A percentile compares a stretch with the other conserved stretches of the same genome.
Conservation (phyloP, 306 rosid species). For the Oemleria cerasiformis region DNA sequence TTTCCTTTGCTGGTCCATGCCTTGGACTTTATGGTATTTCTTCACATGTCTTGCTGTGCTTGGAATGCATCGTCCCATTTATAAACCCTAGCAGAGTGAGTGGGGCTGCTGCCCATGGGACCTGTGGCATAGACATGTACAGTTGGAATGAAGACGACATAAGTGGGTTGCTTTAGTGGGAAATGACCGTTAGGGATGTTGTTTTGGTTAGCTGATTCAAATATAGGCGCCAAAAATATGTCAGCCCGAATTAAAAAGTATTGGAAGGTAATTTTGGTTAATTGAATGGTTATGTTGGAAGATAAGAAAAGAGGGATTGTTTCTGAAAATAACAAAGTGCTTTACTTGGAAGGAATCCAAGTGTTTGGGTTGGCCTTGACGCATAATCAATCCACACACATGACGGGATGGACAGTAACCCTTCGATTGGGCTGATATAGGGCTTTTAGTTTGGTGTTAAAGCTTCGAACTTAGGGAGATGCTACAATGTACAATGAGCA, state of each 20-base stretch:
- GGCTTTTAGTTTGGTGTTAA: neutral
- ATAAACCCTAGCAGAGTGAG: conserved; percentile 37
- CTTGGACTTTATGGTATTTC: conserved; percentile 12
- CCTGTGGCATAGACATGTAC: conserved; percentile 20
- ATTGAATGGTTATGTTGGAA: conserved; percentile 8
- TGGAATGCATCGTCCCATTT: conserved; percentile 4
- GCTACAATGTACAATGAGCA: too few species aligned
- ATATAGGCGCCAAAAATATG: conserved; percentile 54
- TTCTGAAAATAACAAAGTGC: conserved; percentile 22
- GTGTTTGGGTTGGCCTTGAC: conserved; percentile 68
- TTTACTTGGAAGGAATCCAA: conserved; percentile 39
- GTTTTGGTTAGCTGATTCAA: conserved; percentile 40
- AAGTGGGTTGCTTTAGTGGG: conserved; percentile 15
- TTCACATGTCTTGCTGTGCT: neutral
- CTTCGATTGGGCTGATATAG: neutral
- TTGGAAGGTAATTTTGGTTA: conserved; percentile 14
- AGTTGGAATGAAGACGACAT: conserved; percentile 50
- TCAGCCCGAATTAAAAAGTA: conserved; percentile 18
- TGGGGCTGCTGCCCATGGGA: conserved; percentile 40
- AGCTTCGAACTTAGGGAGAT: neutral
- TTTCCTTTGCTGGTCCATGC: conserved; percentile 42
- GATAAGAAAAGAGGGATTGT: conserved; percentile 4
- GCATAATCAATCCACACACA: conserved; percentile 56
- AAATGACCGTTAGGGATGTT: conserved; percentile 41
- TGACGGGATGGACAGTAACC: conserved; percentile 37